A percentile compares a stretch with the other conserved stretches of the same genome.
Evolutionary conservation across 331 rosid species (phyloP).

Genomic region (Pyrus hybrid): DNA sequence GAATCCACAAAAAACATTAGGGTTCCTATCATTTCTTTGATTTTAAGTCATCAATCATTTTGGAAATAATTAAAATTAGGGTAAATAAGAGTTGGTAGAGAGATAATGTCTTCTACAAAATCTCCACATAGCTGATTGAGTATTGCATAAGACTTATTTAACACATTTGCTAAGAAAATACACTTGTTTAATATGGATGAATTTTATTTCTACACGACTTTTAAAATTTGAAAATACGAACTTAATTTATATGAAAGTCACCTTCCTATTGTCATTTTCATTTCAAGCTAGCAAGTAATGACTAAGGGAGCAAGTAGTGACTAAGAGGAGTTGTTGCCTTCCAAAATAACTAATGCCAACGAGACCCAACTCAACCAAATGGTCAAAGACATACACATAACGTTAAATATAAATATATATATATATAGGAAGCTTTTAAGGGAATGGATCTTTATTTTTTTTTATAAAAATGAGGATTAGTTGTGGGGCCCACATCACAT

Average conservation of each 20-base stretch:
- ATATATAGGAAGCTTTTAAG: too few species aligned
- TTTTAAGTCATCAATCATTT: neutral
- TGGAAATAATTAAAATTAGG: neutral
- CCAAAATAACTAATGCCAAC: too few species aligned
- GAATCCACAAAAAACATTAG: too few species aligned
- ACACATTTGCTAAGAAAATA: neutral
- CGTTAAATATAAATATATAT: too few species aligned
- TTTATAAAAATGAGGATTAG: too few species aligned
- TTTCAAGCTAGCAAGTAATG: neutral
- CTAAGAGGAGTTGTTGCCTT: neutral
- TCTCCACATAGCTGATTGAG: too few species aligned
- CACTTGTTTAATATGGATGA: neutral
- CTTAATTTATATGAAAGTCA: neutral
- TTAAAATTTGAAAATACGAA: neutral
- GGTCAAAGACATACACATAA: neutral
- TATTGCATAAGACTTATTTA: neutral
- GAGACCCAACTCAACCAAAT: neutral
- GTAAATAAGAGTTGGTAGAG: neutral
- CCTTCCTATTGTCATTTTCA: slow-evolving; percentile 14
- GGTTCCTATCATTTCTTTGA: neutral
- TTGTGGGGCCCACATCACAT: too few species aligned
- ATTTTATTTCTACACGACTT: neutral
- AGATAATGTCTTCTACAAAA: neutral
- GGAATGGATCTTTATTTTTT: accelerated
- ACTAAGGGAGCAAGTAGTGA: neutral